Conservation (phyloP, 2,329 filamentous ascomycete species). For the Mycocentrospora acerina region DNA sequence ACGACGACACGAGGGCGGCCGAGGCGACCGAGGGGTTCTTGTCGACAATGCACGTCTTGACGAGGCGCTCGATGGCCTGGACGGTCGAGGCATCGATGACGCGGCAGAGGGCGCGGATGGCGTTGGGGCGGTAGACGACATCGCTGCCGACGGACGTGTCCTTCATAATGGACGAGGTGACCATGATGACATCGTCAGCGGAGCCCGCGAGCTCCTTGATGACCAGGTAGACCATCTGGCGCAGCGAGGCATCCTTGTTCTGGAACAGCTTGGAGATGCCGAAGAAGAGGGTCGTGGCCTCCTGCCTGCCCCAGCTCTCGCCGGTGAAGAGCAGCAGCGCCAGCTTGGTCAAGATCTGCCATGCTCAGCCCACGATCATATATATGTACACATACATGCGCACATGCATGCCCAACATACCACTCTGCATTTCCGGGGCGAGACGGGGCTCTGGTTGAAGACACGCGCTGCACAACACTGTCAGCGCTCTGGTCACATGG, state of each 20-base stretch:
- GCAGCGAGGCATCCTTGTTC: constrained; percentile 96
- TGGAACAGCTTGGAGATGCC: constrained; percentile 98
- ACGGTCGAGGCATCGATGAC: constrained; percentile 96
- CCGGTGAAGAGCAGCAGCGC: constrained; percentile 94
- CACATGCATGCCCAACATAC: constrained; percentile 58
- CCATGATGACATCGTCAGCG: constrained; percentile 99
- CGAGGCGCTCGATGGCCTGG: constrained; percentile 94
- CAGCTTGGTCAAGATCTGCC: constrained; percentile 78
- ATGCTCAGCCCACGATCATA: constrained; percentile 1
- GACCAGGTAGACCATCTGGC: constrained; percentile 98
- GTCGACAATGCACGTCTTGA: constrained; percentile 99
- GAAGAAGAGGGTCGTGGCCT: constrained; percentile 98
- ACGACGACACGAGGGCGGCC: constrained; percentile 92
- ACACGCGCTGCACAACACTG: constrained; percentile 69
- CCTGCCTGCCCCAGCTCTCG: constrained; percentile 94
- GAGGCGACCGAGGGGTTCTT: constrained; percentile 98
- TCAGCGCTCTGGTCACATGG: constrained; percentile 15
- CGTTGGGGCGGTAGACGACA: constrained; percentile 80
- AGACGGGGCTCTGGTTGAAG: constrained; percentile 97
- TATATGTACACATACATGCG: not conserved
- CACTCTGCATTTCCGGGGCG: constrained; percentile 94
- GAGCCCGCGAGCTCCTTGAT: constrained; percentile 96
- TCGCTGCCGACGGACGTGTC: constrained; percentile 95
- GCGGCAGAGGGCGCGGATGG: constrained; percentile 89
- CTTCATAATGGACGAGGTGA: constrained; percentile 99